Evolutionary conservation across 768 basidiomycete species (phyloP), one percentile per base, ranked within the genome.

Genomic region (Tricholoma saponaceum): DNA sequence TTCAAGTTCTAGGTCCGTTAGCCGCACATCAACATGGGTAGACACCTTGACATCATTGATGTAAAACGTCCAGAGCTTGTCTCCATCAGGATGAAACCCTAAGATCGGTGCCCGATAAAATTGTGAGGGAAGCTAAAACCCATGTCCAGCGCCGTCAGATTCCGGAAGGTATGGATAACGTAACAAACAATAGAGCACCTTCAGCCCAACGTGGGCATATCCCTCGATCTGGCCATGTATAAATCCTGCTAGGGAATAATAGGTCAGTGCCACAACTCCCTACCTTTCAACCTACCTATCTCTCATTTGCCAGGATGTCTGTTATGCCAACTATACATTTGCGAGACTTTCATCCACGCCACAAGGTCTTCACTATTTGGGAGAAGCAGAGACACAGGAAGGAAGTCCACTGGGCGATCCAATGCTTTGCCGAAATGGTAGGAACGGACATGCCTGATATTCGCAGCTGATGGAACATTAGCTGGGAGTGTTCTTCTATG

Each of bases 361-460:
- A 74, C 28, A 62, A 66, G 26, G 63, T 77, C 54, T 74, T 84
- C 64, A 63, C 65, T 8, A 61, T 67, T 30, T 86, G 83, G 84
- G 85, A 86, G 61, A 78, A 65, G 59, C 62, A 72, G 62, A 73
- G 79, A 55, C 75, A 81, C 59, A 72, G 57, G 25, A 66, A 60
- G 30, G 58, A 75, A 30, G 69, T 76, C 5, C 87, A 86, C 58
- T 78, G 82, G 78, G 54, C 81, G 1, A 71, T 80, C 12, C 83
- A 90, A 66, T 76, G 81, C 61, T 71, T 87, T 39, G 86, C 85
- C 8, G 88, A 90, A 69, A 70, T 74, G 62, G 85, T 87, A 65
- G 66, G 69, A 66, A 6, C 14, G 1, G 30, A n/a, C 3, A 52
- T 18, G 18, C 18, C 33, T 9, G 20, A 7, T 33, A 43, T 22